Evolutionary conservation across 192 early-diverging fungal species (phyloP).

Genomic region (Spizellomyces sp.): DNA sequence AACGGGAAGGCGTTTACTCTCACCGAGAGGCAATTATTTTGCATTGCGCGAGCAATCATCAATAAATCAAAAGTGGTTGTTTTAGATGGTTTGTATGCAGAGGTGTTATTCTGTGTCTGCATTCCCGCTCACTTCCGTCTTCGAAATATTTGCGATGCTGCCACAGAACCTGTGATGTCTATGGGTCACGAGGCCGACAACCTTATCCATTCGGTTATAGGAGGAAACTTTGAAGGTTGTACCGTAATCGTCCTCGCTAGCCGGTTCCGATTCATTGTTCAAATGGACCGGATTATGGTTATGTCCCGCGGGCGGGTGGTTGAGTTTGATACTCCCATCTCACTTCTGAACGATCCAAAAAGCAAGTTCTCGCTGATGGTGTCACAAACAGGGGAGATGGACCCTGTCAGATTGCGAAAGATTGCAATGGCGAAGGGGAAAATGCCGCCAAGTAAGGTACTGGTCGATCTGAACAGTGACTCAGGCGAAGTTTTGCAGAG

Average conservation of each 20-base stretch:
- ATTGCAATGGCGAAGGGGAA: neutral
- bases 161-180: conserved; percentile 33
- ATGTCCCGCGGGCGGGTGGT: conserved; percentile 44
- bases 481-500: no score
- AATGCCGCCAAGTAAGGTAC: no score
- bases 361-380: conserved; percentile 40
- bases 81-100: conserved; percentile 35
- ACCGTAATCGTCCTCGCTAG: conserved; percentile 77
- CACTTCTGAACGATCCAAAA: conserved; percentile 43
- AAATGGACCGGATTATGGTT: conserved; percentile 54
- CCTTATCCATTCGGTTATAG: conserved; percentile 37
- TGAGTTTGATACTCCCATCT: conserved; percentile 56
- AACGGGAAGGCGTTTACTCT: conserved; percentile 51
- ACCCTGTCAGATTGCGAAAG: conserved; percentile 16
- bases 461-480: no score
- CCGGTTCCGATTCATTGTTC: conserved; percentile 51
- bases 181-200: conserved; percentile 45
- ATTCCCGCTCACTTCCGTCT: no score
- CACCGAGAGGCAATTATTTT: conserved; percentile 47
- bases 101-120: no score
- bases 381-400: conserved; percentile 30
- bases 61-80: conserved; percentile 41
- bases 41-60: conserved; percentile 53
- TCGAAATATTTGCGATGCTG: neutral
- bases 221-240: conserved; percentile 49